Evolutionary conservation across 2,329 filamentous ascomycete species (phyloP), one percentile per base, ranked within the genome.

Genomic region (Fusarium pseudoanthophilum): DNA sequence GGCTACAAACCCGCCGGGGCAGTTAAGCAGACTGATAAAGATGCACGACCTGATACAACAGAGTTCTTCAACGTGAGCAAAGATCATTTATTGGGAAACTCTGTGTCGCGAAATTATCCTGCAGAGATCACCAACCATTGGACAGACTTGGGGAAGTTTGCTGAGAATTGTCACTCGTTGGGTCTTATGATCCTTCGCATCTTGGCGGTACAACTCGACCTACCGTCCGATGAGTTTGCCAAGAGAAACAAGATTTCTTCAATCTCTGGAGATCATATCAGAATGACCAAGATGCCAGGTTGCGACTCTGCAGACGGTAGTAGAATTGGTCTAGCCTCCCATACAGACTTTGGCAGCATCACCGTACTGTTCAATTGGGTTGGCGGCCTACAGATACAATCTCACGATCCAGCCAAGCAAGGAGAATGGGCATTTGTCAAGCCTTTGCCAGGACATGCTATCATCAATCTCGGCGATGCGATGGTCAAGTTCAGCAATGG

Each of bases 41-140:
- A 61, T 1, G 34, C 58, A 14, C 48, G 48, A 7, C 58, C 37
- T 1, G 37, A 61, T 14, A 61, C 20, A 4, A 56, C 58, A 0
- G 24, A 61, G 20, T 61, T 61, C 11, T 61, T 56, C 7, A 61
- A 61, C 20, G 24, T 56, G 1, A 32, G 48, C 37, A 61, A 61
- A 11, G 58, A 61, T n/a, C 58, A 61, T 20, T 21, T 61, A 9
- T 5, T 61, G 11, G 37, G 30, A 24, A 43, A 43, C 15, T 43
- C 48, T 0, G 3, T 28, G 4, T 9, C 37, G 0, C n/a, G 37
- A 20, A 21, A 30, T 1, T 61, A 61, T 21, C 48, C 58, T 8
- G 1, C 24, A 4, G 37, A 61, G 1, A 43, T 61, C 1, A 56
- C 20, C 3, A 4, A 5, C 2, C n/a, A 20, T 1, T 37, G 58